Conservation (phyloP, 768 basidiomycete species). For the Lactifluus rugatus region DNA sequence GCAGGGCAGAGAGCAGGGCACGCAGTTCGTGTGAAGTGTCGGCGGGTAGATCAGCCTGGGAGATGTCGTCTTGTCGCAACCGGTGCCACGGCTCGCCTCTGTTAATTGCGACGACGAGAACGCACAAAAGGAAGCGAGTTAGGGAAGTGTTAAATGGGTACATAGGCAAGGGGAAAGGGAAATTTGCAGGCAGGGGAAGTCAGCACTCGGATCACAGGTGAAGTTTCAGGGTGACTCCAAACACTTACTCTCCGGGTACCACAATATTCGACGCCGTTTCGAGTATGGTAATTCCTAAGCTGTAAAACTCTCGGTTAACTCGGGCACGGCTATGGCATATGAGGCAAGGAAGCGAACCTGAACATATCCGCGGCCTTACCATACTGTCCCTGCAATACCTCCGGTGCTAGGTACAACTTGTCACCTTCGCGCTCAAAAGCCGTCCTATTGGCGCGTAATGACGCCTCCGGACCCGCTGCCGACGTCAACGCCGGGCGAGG, state of each 20-base stretch:
- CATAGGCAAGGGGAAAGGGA: not conserved
- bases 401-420: constrained; percentile 92
- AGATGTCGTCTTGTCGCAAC: constrained; percentile 83
- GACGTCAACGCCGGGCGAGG: constrained; percentile 42
- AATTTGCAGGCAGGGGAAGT: not conserved
- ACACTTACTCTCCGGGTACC: constrained; percentile 90
- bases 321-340: not conserved
- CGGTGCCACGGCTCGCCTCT: constrained; percentile 95
- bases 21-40: constrained; percentile 53
- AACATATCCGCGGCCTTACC: constrained; percentile 94
- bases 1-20: constrained; percentile 62
- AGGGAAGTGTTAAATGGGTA: not conserved
- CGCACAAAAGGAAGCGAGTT: not conserved
- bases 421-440: constrained; percentile 94
- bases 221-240: constrained; percentile 6
- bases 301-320: constrained; percentile 26
- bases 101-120: constrained; percentile 15
- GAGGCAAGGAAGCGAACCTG: constrained; percentile 44
- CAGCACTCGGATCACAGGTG: not conserved
- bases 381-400: constrained; percentile 86
- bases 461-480: constrained; percentile 18
- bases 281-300: constrained; percentile 91
- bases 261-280: constrained; percentile 95
- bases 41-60: constrained; percentile 59
- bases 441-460: constrained; percentile 22